Evolutionary conservation across 2,329 filamentous ascomycete genomes (phyloP).

Genomic region (Fusarium solani-melongenae): DNA sequence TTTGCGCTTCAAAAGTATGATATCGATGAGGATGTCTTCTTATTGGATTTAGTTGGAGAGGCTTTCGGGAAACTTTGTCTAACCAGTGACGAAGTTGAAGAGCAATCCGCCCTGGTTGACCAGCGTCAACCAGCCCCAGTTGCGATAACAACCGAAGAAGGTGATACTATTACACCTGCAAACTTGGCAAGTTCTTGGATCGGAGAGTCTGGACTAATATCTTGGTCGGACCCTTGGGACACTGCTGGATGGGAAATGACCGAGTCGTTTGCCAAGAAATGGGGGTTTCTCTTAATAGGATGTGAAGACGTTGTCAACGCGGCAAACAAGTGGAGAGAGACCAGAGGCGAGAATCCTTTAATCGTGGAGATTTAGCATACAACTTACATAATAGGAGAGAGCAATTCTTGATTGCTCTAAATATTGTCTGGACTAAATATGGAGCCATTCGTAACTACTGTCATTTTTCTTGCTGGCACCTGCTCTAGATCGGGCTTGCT

Average conservation of each 20-base stretch:
- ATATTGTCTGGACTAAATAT: no score
- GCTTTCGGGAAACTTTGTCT: not conserved
- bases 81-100: not conserved
- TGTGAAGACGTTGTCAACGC: conserved; percentile 23
- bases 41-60: conserved; percentile 27
- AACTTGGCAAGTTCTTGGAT: not conserved
- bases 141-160: not conserved
- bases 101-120: not conserved
- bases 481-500: not conserved
- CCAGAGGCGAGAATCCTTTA: conserved; percentile 26
- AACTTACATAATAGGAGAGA: no score
- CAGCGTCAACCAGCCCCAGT: not conserved
- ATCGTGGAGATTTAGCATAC: not conserved
- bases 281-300: conserved; percentile 26
- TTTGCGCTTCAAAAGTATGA: conserved; percentile 13
- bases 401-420: no score
- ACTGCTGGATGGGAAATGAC: not conserved
- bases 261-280: conserved; percentile 24
- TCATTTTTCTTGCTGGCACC: not conserved
- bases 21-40: conserved; percentile 27
- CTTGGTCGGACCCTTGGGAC: not conserved
- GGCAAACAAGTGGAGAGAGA: conserved; percentile 25
- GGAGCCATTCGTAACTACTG: not conserved
- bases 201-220: not conserved
- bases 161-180: no score